Percentiles rank a stretch among this genome's conserved stretches.
Conservation (phyloP, 805 yeast genomes). For the Lachancea dasiensis region DNA sequence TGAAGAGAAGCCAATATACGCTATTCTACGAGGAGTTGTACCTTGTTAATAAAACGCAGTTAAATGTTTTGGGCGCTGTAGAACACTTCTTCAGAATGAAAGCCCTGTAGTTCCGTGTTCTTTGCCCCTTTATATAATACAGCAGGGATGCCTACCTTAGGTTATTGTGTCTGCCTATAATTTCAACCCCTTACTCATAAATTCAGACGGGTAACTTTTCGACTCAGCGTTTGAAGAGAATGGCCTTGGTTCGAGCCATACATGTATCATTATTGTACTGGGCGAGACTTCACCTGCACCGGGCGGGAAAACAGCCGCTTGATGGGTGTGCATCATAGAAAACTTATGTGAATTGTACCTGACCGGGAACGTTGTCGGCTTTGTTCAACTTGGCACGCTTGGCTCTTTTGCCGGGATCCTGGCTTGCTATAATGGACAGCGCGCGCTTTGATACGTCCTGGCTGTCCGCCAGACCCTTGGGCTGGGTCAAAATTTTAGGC, state of each 20-base stretch:
- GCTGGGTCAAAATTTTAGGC: constrained; percentile 18
- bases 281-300: no score
- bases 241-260: not conserved
- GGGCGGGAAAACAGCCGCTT: no score
- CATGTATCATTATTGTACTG: not conserved
- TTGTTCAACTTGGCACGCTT: constrained; percentile 31
- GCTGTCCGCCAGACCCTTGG: constrained; percentile 13
- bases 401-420: constrained; percentile 24
- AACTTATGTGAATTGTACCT: constrained; percentile 20
- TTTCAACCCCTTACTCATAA: constrained; percentile 5
- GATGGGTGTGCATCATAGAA: no score
- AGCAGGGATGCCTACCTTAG: constrained; percentile 1
- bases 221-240: not conserved
- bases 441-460: constrained; percentile 16
- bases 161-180: not conserved
- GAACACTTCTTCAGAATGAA: no score
- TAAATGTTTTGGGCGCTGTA: no score
- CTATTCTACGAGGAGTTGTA: no score
- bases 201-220: not conserved
- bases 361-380: constrained; percentile 16
- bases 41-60: no score
- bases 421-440: constrained; percentile 25
- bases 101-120: constrained; percentile 1
- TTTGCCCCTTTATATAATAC: constrained; percentile 1
- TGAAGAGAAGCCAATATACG: no score